Conservation (phyloP, 345 rosid genomes). For the Gossypium anomalum region DNA sequence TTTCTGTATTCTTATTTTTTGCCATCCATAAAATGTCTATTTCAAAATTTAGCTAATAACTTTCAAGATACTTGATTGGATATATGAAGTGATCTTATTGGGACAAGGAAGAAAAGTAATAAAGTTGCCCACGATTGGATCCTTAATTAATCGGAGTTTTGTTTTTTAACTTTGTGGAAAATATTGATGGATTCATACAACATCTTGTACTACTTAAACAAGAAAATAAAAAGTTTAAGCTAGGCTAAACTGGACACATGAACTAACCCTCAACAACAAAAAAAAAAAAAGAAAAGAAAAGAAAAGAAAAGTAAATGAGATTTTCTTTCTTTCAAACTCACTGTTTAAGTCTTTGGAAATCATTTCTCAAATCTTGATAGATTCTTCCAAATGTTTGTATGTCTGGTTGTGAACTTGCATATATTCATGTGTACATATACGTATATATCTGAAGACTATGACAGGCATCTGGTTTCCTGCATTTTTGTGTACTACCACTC, state of each 20-base stretch:
- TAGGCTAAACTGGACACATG: too few relatives aligned
- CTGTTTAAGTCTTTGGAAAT: constrained; percentile 11
- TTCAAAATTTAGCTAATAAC: not conserved
- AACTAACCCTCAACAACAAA: too few relatives aligned
- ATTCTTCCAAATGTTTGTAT: constrained; percentile 10
- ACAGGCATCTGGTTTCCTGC: constrained; percentile 14
- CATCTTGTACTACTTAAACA: too few relatives aligned
- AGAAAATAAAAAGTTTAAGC: not conserved
- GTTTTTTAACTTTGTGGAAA: too few relatives aligned
- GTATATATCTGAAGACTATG: not conserved
- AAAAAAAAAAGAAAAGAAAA: too few relatives aligned
- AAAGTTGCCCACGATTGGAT: too few relatives aligned
- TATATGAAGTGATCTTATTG: not conserved
- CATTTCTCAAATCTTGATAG: not conserved
- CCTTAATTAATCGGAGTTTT: too few relatives aligned
- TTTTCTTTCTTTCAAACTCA: not conserved
- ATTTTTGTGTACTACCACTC: not conserved
- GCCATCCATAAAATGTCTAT: not conserved
- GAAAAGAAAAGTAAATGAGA: not conserved
- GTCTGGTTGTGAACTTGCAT: constrained; percentile 11
- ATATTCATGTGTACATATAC: not conserved
- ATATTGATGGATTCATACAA: too few relatives aligned
- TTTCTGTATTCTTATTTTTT: too few relatives aligned
- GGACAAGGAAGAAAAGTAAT: not conserved
- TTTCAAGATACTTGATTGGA: not conserved